phyloP scores from a whole-genome alignment of 225 moss, liverwort and hornwort species.

The Climacium dendroides region DNA sequence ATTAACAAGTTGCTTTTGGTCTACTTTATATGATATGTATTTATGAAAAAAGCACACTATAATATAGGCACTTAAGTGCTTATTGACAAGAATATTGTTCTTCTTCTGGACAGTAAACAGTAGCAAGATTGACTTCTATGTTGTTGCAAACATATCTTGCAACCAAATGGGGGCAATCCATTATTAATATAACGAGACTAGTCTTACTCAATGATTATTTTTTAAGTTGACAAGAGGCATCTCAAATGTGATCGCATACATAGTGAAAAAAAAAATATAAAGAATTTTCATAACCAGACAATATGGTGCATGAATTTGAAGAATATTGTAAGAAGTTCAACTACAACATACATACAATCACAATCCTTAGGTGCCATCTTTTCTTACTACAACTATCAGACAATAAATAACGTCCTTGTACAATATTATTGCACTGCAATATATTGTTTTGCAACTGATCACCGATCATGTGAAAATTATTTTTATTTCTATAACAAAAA shows the following conservation, averaged over 20 bases:
- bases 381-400: constrained; percentile 34
- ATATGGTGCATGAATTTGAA: background rate
- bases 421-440: constrained; percentile 33
- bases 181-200: background rate
- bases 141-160: constrained; percentile 71
- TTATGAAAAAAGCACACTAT: background rate
- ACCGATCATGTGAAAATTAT: background rate
- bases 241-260: background rate
- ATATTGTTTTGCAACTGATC: constrained; percentile 9
- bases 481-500: constrained; percentile 10
- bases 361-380: background rate
- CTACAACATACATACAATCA: background rate
- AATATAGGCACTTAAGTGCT: background rate
- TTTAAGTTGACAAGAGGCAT: background rate
- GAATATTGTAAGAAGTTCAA: background rate
- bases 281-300: background rate
- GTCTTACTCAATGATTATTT: background rate
- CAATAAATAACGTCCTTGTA: constrained; percentile 30
- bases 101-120: constrained; percentile 53
- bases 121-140: constrained; percentile 43
- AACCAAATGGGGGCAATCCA: background rate
- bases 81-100: constrained; percentile 65
- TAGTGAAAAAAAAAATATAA: background rate
- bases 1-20: background rate
- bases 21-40: background rate